These are phyloP conservation scores for Aspergillus luchuensis DNA, from an alignment of 2,329 filamentous ascomycete species.

Conservation along the genomic window DNA sequence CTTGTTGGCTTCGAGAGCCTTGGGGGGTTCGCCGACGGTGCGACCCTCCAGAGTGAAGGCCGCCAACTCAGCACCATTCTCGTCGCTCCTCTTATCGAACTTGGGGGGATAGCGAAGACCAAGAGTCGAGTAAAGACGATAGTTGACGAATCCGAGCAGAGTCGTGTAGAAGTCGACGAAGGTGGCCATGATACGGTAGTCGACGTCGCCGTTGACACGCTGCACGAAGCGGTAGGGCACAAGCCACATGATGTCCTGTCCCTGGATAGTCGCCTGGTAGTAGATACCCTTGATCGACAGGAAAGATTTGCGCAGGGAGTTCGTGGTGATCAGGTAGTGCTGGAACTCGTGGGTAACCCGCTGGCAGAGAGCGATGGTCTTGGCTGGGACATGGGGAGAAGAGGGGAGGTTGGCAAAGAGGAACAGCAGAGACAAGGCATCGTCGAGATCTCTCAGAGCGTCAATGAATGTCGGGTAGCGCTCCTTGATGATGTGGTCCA, in stretches of 20 bases:
- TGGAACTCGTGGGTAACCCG: constrained; percentile 92
- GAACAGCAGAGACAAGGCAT: constrained; percentile 95
- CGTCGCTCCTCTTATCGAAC: constrained; percentile 84
- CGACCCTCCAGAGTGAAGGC: constrained; percentile 89
- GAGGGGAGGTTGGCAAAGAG: constrained; percentile 96
- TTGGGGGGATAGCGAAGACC: constrained; percentile 95
- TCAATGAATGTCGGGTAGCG: constrained; percentile 97
- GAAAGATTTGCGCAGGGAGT: constrained; percentile 93
- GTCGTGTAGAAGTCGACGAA: constrained; percentile 99
- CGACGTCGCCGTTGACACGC: constrained; percentile 86
- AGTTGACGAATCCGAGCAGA: constrained; percentile 93
- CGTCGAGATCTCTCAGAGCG: constrained; percentile 89
- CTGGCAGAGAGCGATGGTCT: constrained; percentile 95
- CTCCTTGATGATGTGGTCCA: constrained; percentile 97
- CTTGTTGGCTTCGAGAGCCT: constrained; percentile 56
- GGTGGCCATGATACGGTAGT: constrained; percentile 98
- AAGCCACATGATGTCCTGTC: constrained; percentile 94
- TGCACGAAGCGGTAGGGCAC: constrained; percentile 99
- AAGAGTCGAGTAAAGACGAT: constrained; percentile 84
- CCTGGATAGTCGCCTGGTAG: constrained; percentile 96
- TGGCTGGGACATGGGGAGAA: constrained; percentile 83
- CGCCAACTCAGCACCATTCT: constrained; percentile 83
- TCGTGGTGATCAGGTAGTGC: constrained; percentile 91
- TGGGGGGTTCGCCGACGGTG: constrained; percentile 52
- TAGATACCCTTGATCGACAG: constrained; percentile 99